phyloP scores from a whole-genome alignment of 140 eudicot species.

The Erigeron philadelphicus region DNA sequence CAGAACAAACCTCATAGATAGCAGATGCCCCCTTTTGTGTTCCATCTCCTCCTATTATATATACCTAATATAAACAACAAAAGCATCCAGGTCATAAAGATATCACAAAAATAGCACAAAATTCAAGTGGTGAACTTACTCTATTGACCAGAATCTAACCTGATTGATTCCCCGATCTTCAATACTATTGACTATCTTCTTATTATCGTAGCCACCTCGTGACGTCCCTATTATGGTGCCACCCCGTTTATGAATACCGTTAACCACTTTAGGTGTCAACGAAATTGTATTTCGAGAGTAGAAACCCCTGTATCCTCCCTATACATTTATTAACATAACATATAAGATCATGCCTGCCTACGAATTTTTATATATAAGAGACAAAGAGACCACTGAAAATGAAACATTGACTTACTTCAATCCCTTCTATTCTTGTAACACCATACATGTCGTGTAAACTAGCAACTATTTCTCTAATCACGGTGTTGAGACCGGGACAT shows the following conservation, averaged over 20 bases:
- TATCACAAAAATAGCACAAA: not conserved
- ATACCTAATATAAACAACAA: conserved; percentile 44
- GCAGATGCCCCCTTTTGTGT: conserved; percentile 86
- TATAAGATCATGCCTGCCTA: conserved; percentile 14
- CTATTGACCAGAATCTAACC: conserved; percentile 27
- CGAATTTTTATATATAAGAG: not conserved
- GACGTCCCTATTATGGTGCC: conserved; percentile 76
- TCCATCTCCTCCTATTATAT: conserved; percentile 90
- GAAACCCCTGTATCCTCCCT: conserved; percentile 94
- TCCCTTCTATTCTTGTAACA: conserved; percentile 62
- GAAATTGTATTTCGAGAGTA: conserved; percentile 62
- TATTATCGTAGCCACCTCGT: conserved; percentile 69
- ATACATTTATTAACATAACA: conserved; percentile 14
- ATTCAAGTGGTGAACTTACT: not conserved
- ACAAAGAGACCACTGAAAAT: not conserved
- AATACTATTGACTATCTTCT: conserved; percentile 67
- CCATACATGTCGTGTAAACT: conserved; percentile 81
- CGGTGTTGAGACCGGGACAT: conserved; percentile 95
- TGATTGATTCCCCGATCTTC: conserved; percentile 82
- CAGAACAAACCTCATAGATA: conserved; percentile 56
- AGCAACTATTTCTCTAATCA: conserved; percentile 79
- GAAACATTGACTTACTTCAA: conserved; percentile 44
- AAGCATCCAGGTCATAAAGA: not conserved
- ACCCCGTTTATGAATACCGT: conserved; percentile 77
- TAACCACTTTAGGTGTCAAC: conserved; percentile 56